Evolutionary conservation across 2,329 filamentous ascomycete species (phyloP).

Genomic region (Fusarium napiforme): DNA sequence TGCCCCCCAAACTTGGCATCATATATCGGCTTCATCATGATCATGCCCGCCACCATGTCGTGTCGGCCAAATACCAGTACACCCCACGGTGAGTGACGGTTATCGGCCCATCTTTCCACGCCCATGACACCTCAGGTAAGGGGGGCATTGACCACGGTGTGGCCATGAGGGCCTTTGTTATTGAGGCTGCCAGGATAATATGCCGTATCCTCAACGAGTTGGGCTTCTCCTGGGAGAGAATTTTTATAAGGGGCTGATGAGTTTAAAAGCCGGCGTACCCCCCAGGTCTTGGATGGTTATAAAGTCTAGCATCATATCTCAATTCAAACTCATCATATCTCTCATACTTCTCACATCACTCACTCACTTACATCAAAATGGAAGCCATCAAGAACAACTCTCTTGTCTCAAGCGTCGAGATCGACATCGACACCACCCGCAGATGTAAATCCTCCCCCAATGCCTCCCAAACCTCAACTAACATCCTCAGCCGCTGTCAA

Average conservation of each 20-base stretch:
- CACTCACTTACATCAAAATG: slow-evolving; percentile 29
- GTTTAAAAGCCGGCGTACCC: slow-evolving; percentile 27
- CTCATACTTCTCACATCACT: neutral
- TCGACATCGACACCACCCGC: slow-evolving; percentile 21
- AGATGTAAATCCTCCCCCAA: slow-evolving; percentile 18
- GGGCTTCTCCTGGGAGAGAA: slow-evolving; percentile 29
- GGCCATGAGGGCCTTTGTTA: slow-evolving; percentile 40
- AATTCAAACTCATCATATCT: neutral
- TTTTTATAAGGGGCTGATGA: slow-evolving; percentile 5
- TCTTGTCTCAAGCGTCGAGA: slow-evolving; percentile 29
- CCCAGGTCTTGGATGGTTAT: neutral
- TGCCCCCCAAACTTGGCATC: slow-evolving; percentile 15
- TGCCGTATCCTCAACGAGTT: slow-evolving; percentile 20
- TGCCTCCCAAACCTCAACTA: slow-evolving; percentile 8
- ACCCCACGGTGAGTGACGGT: slow-evolving; percentile 40
- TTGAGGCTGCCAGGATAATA: slow-evolving; percentile 38
- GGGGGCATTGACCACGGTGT: slow-evolving; percentile 43
- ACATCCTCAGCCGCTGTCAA: slow-evolving; percentile 37
- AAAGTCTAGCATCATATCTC: slow-evolving; percentile 8
- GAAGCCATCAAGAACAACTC: slow-evolving; percentile 39
- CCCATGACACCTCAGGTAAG: slow-evolving; percentile 33
- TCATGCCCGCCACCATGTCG: slow-evolving; percentile 39
- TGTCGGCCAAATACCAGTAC: slow-evolving; percentile 29
- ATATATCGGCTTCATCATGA: slow-evolving; percentile 14
- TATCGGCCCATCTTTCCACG: slow-evolving; percentile 46